Conservation (phyloP, 2,329 filamentous ascomycete species). For the Calonectria montana region DNA sequence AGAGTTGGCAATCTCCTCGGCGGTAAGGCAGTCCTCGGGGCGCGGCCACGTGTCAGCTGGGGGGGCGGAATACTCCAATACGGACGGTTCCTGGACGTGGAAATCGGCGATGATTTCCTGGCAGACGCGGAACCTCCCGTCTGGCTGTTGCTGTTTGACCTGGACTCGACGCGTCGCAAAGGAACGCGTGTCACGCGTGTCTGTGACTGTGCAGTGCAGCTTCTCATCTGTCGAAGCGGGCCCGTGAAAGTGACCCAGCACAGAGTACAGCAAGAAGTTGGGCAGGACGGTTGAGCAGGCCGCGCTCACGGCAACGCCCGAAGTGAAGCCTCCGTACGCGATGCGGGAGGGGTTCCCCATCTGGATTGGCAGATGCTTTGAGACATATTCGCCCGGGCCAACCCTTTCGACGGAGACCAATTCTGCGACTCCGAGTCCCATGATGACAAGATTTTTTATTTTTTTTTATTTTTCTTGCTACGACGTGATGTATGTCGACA, state of each 20-base stretch:
- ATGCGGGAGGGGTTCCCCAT: constrained; percentile 49
- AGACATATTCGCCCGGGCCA: constrained; percentile 37
- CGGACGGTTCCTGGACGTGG: constrained; percentile 52
- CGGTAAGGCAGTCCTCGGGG: constrained; percentile 39
- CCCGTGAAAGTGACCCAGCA: constrained; percentile 59
- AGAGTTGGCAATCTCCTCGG: constrained; percentile 3
- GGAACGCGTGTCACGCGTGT: constrained; percentile 56
- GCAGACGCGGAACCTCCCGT: constrained; percentile 51
- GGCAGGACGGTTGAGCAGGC: constrained; percentile 52
- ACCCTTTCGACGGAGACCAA: constrained; percentile 38
- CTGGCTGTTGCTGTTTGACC: constrained; percentile 53
- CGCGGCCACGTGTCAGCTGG: constrained; percentile 47
- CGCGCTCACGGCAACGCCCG: constrained; percentile 54
- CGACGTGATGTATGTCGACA: not conserved
- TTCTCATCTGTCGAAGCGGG: constrained; percentile 55
- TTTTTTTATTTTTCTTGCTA: too few species aligned
- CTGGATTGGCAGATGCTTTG: constrained; percentile 40
- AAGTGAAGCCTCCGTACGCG: constrained; percentile 59
- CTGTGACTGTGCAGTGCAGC: constrained; percentile 50
- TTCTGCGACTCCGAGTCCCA: constrained; percentile 30
- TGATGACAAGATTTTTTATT: constrained; percentile 3
- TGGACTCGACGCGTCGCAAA: constrained; percentile 61
- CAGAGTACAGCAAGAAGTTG: constrained; percentile 56
- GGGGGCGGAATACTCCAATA: constrained; percentile 52
- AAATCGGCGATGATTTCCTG: constrained; percentile 60